Evolutionary conservation across 495 filamentous ascomycete species (phyloP), one percentile per base, ranked within the genome.

Genomic region (Stereocaulon alpinum): DNA sequence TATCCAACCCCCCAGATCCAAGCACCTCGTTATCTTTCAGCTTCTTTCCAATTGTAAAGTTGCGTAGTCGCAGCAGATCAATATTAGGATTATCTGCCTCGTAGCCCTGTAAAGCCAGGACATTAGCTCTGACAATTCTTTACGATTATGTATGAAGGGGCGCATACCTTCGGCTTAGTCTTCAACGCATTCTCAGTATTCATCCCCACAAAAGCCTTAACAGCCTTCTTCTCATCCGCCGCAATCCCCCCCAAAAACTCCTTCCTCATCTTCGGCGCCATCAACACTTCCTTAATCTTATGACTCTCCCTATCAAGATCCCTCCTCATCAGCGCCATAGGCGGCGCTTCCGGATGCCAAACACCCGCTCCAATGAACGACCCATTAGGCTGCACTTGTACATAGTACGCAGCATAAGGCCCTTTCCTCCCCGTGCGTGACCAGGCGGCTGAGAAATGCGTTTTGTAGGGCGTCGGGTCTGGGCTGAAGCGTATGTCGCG

Each of bases 381-480:
- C n/a, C 56, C 49, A 24, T 62, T 59, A 20, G 85, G 84, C 60
- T 82, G 70, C 54, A 85, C 74, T 62, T 86, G 83, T 14, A 87
- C 72, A 72, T 92, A 93, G 68, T 95, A 94, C 58, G 81, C 85
- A 15, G 88, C 88, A 68, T 93, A 93, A 40, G 88, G 85, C 10
- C 90, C 88, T 67, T 94, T 93, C 50, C 86, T 78, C 22, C 90
- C 89, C 2, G 89, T 94, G 15, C 88, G 82, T 49, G 86, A 91
- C 86, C 87, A 95, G 48, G 87, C 88, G 37, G 86, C 89, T 6
- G 86, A 86, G 72, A 87, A 92, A 72, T 89, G 83, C 40, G 86
- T 80, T 82, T 93, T 95, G 70, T 95, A 95, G 1, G 89, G 89
- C 2, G 88, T 91, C 37, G 79, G 86, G 63, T 94, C 85, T 24